phyloP scores from a whole-genome alignment of 345 rosid genomes.

The Salix brachista region DNA sequence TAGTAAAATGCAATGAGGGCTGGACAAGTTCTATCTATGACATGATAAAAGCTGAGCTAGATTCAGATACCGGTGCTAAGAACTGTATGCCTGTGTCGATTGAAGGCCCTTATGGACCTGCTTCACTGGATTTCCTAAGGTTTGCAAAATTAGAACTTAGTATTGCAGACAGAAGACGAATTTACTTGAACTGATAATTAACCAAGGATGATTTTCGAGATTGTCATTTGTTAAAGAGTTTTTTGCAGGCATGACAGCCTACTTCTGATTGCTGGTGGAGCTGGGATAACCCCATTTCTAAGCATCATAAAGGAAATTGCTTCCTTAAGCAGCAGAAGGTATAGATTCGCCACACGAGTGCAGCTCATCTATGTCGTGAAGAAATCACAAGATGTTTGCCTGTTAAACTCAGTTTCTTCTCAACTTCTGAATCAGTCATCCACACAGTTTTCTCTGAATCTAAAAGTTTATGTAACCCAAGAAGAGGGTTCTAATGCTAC shows the following conservation, averaged over 20 bases:
- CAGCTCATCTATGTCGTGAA: slow-evolving; percentile 56
- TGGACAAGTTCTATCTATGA: slow-evolving; percentile 66
- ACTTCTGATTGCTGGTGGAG: slow-evolving; percentile 74
- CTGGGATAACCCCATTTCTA: slow-evolving; percentile 77
- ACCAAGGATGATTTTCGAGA: not conserved
- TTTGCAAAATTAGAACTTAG: slow-evolving; percentile 3
- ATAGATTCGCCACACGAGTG: slow-evolving; percentile 38
- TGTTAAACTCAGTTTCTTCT: slow-evolving; percentile 52
- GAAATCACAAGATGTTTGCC: slow-evolving; percentile 50
- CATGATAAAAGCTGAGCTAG: slow-evolving; percentile 38
- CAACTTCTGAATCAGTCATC: slow-evolving; percentile 39
- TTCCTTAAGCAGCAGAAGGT: slow-evolving; percentile 29
- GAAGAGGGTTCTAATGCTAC: slow-evolving; percentile 39
- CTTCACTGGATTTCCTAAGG: slow-evolving; percentile 62
- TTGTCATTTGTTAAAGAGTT: not conserved
- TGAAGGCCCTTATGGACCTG: slow-evolving; percentile 92
- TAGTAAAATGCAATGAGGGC: slow-evolving; percentile 55
- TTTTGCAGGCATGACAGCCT: slow-evolving; percentile 65
- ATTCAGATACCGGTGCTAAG: slow-evolving; percentile 28
- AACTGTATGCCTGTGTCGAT: slow-evolving; percentile 42
- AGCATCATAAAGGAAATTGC: slow-evolving; percentile 69
- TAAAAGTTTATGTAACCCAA: slow-evolving; percentile 62
- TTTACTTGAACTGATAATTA: not conserved
- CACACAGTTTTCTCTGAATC: slow-evolving; percentile 38
- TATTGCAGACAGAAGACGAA: not conserved